phyloP scores from a whole-genome alignment of 2,329 filamentous ascomycete genomes.

The Aspergillus melleus region DNA sequence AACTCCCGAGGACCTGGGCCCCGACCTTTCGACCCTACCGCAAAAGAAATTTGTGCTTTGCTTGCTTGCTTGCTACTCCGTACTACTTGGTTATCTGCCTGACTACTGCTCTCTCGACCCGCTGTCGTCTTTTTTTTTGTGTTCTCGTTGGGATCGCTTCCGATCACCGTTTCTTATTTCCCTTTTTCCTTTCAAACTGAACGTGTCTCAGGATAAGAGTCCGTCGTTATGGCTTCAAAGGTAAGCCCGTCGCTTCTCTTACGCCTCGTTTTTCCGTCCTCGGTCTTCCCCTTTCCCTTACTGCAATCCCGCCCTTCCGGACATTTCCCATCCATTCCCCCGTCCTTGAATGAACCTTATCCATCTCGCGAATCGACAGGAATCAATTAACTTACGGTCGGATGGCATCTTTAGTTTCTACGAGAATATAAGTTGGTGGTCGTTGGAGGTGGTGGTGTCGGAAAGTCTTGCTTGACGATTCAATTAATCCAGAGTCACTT shows the following conservation, averaged over 20 bases:
- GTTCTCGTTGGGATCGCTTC: slow-evolving; percentile 24
- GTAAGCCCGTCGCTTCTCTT: slow-evolving; percentile 18
- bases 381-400: slow-evolving; percentile 22
- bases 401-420: slow-evolving; percentile 61
- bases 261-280: slow-evolving; percentile 3
- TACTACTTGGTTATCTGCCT: not conserved
- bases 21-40: slow-evolving; percentile 26
- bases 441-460: slow-evolving; percentile 95
- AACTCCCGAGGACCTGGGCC: slow-evolving; percentile 29
- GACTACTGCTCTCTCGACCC: slow-evolving; percentile 14
- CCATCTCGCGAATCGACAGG: not conserved
- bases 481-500: slow-evolving; percentile 96
- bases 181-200: slow-evolving; percentile 9
- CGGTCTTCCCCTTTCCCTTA: slow-evolving; percentile 10
- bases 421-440: slow-evolving; percentile 96
- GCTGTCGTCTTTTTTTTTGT: slow-evolving; percentile 16
- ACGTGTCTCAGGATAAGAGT: slow-evolving; percentile 13
- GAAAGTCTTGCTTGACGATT: slow-evolving; percentile 98
- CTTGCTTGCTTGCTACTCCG: slow-evolving; percentile 6
- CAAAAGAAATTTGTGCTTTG: slow-evolving; percentile 29
- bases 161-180: slow-evolving; percentile 16
- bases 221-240: slow-evolving; percentile 31
- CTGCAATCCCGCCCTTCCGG: slow-evolving; percentile 2
- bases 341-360: not conserved
- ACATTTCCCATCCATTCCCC: slow-evolving; percentile 5